Conservation (phyloP, 2,329 filamentous ascomycete species). For the Exutisphaerella laricina region DNA sequence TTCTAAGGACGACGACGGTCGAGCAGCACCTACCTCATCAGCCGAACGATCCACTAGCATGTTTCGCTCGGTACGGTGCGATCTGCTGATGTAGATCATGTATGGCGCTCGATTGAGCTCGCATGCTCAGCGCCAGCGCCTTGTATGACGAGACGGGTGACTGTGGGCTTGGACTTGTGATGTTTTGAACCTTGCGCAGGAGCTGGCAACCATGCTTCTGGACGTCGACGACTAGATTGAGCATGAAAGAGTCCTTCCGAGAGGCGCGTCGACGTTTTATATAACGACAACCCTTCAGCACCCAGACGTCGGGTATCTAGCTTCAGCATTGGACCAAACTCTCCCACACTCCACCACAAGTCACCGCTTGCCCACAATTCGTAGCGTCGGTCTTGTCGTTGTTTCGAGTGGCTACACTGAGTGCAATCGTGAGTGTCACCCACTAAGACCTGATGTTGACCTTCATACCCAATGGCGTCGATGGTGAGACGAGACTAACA, state of each 20-base stretch:
- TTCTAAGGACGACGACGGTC: too few relatives aligned
- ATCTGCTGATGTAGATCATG: too few relatives aligned
- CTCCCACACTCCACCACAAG: slow-evolving; percentile 14
- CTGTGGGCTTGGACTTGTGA: not conserved
- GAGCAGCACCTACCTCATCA: too few relatives aligned
- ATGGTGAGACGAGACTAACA: slow-evolving; percentile 11
- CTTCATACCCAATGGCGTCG: slow-evolving; percentile 4
- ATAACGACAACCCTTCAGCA: slow-evolving; percentile 19
- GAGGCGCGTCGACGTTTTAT: slow-evolving; percentile 10
- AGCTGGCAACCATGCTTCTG: not conserved
- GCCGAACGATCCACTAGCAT: too few relatives aligned
- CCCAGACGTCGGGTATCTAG: slow-evolving; percentile 17
- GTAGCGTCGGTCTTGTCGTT: slow-evolving; percentile 9
- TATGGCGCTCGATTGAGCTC: too few relatives aligned
- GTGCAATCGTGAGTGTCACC: slow-evolving; percentile 11
- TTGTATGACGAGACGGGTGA: not conserved
- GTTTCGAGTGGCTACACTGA: slow-evolving; percentile 21
- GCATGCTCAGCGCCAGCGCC: too few relatives aligned
- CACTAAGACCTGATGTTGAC: not conserved
- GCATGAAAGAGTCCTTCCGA: slow-evolving; percentile 13
- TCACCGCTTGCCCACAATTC: slow-evolving; percentile 12
- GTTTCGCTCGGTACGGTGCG: too few relatives aligned
- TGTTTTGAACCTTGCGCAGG: not conserved
- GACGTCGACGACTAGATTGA: slow-evolving; percentile 17
- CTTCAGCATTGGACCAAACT: slow-evolving; percentile 10